phyloP scores from a whole-genome alignment of 2,329 filamentous ascomycete species.

The Camptophora hylomeconis region DNA sequence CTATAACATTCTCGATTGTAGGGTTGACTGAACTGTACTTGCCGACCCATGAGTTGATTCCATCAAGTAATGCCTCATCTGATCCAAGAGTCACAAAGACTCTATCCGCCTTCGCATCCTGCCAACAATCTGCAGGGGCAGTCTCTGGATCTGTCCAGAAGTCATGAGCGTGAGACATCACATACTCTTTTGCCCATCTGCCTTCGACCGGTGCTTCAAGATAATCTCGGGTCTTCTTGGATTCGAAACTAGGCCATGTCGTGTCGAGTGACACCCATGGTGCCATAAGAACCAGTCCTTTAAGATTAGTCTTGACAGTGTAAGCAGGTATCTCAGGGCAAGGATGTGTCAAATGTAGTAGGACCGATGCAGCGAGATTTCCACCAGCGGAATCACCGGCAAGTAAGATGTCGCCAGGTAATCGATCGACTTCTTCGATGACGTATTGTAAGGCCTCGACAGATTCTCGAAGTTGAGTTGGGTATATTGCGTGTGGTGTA shows the following conservation, averaged over 20 bases:
- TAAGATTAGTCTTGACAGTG: conserved; percentile 25
- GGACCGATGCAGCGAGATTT: conserved; percentile 23
- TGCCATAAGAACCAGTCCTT: conserved; percentile 40
- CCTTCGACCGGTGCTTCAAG: conserved; percentile 9
- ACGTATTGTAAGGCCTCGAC: conserved; percentile 29
- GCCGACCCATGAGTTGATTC: conserved; percentile 10
- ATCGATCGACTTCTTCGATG: conserved; percentile 21
- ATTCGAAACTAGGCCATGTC: conserved; percentile 7
- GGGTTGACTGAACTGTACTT: conserved; percentile 10
- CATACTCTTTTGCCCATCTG: conserved; percentile 1
- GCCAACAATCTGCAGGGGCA: conserved; percentile 14
- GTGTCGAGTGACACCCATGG: conserved; percentile 46
- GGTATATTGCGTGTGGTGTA: conserved; percentile 32
- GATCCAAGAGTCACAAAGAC: conserved; percentile 9
- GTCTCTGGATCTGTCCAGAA: conserved; percentile 7
- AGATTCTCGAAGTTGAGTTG: conserved; percentile 30
- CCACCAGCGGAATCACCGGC: conserved; percentile 34
- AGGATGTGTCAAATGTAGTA: conserved; percentile 32
- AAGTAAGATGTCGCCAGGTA: conserved; percentile 24
- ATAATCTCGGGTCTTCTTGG: conserved; percentile 9
- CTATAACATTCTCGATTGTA: conserved; percentile 5
- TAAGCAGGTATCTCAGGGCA: conserved; percentile 34
- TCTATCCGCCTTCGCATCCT: conserved; percentile 13
- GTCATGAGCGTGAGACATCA: no score
- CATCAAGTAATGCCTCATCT: conserved; percentile 14